A percentile compares a stretch with the other conserved stretches of the same genome.
phyloP scores from a whole-genome alignment of 2,329 filamentous ascomycete species.

The Colletotrichum sp. region DNA sequence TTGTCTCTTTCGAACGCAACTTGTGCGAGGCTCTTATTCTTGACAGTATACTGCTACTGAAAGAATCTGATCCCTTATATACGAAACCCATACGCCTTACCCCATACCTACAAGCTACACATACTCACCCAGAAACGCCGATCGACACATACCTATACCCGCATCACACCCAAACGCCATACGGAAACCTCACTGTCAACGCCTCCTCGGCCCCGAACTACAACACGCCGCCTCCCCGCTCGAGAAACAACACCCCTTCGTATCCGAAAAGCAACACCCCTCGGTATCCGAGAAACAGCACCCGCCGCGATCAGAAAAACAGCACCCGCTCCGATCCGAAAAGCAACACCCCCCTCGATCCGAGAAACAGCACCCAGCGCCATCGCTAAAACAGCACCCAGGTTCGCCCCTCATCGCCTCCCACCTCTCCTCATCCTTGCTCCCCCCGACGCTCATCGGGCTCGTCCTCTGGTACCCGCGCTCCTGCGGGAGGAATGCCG shows the following conservation, averaged over 20 bases:
- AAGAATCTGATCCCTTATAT: too few relatives aligned
- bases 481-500: not conserved
- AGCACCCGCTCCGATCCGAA: not conserved
- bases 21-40: too few relatives aligned
- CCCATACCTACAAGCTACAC: too few relatives aligned
- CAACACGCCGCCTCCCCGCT: not conserved
- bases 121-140: too few relatives aligned
- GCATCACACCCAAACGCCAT: too few relatives aligned
- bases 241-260: not conserved
- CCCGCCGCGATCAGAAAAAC: not conserved
- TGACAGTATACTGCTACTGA: too few relatives aligned
- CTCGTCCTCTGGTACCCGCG: not conserved
- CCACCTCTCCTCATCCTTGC: not conserved
- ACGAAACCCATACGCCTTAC: too few relatives aligned
- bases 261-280: not conserved
- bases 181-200: not conserved
- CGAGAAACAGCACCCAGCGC: not conserved
- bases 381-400: not conserved
- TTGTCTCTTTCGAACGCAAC: too few relatives aligned
- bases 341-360: not conserved
- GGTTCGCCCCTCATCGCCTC: not conserved
- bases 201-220: not conserved
- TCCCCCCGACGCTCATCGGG: not conserved
- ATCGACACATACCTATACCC: too few relatives aligned
- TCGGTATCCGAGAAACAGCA: not conserved